Base-by-base conservation (phyloP, 352 stramenopile genomes). In the Globisporangium cystogenes region DNA sequence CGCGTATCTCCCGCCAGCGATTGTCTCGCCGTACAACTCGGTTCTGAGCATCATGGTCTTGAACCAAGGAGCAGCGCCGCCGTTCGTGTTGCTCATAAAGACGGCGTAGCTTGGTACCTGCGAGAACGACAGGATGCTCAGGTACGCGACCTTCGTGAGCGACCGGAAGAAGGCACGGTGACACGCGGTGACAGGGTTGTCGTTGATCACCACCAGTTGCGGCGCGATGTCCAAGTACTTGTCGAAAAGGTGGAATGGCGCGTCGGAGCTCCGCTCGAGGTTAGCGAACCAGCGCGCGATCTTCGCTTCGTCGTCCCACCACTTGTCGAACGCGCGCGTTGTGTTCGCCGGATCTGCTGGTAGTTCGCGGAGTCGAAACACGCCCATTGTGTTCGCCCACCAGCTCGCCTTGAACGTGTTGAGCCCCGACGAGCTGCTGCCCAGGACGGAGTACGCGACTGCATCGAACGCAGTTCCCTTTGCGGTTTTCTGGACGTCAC, bases 91-190 rank as follows among this genome's bases (percentile, higher is more conserved):
- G 43, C 62, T 57, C 66, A 74, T 74, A 48, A 64, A 74, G 1
- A 71, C 27, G 21, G 70, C 48, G 48, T 71, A 68, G 31, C 51
- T 60, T 5, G 62, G 55, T 16, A 57, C 47, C 23, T 61, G 52
- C 3, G 66, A 67, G 11, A 23, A 18, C 0, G 59, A 45, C 4
- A 74, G 42, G 0, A 74, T 8, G 29, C 55, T 71, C 16, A 74
- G 53, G 52, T 60, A 74, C 24, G 58, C 33, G 41, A 74, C 42
- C 45, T 74, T 74, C 29, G 46, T 55, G 4, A 74, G 27, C 4
- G 62, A 57, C 46, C 71, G 70, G 62, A 67, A 74, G 42, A 74
- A 71, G 7, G 62, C 66, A n/a, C 66, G 62, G 36, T 74, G 66
- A 27, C 66, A 74, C 12, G 55, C 55, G 0, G 66, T 74, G 21